Evolutionary conservation across 805 yeast genomes (phyloP).

Genomic region (Vanderwaltozyma yarrowii): DNA sequence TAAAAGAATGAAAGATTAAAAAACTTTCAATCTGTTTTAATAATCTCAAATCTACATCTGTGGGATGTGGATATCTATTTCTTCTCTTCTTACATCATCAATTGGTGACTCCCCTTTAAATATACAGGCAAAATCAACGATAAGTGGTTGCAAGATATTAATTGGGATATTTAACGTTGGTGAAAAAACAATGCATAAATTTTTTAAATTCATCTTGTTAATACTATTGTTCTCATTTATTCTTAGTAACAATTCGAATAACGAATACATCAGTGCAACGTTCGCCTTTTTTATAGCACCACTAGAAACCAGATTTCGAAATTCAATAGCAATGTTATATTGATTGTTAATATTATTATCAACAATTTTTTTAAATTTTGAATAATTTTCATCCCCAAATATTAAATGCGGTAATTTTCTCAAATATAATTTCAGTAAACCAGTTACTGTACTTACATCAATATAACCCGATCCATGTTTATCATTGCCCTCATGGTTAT

Average conservation of each 20-base stretch:
- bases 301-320: conserved; percentile 26
- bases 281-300: conserved; percentile 41
- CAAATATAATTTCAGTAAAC: conserved; percentile 70
- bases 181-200: conserved; percentile 69
- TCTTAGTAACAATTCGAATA: conserved; percentile 56
- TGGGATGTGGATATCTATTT: conserved; percentile 45
- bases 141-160: conserved; percentile 46
- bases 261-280: conserved; percentile 47
- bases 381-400: conserved; percentile 41
- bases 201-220: conserved; percentile 79
- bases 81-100: conserved; percentile 34
- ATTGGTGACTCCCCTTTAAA: conserved; percentile 44
- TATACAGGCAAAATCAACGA: conserved; percentile 52
- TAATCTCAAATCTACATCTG: conserved; percentile 16
- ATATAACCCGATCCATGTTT: conserved; percentile 4
- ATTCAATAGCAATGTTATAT: conserved; percentile 20
- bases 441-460: conserved; percentile 86
- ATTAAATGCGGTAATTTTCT: conserved; percentile 65
- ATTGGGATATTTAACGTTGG: conserved; percentile 67
- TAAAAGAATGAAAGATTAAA: no score
- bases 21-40: no score
- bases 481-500: neutral
- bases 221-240: conserved; percentile 51
- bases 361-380: conserved; percentile 31
- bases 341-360: conserved; percentile 28